These are phyloP conservation scores for Thraustochytrium sp. DNA, from an alignment of 352 stramenopile species.

Conservation along the genomic window DNA sequence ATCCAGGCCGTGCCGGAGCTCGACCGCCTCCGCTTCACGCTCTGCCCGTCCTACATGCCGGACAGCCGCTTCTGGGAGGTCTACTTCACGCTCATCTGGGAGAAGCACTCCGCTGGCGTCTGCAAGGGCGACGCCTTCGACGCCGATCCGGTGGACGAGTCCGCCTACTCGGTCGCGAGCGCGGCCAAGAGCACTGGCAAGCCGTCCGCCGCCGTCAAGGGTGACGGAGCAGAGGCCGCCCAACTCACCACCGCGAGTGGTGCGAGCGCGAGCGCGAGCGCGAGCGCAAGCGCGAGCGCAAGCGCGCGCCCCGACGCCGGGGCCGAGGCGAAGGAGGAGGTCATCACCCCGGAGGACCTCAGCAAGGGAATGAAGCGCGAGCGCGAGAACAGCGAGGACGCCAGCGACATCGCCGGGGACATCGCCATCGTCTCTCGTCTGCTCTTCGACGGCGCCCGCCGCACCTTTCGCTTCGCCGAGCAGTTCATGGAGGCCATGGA, in stretches of 20 bases:
- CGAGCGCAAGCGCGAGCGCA: neutral
- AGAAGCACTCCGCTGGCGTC: neutral
- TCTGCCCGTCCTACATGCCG: conserved; percentile 7
- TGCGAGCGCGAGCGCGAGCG: too few species aligned
- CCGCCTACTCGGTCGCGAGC: too few species aligned
- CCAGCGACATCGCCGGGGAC: neutral
- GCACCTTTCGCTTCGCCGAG: conserved; percentile 26
- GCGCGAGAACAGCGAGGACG: neutral
- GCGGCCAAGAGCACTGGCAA: too few species aligned
- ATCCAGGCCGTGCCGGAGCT: conserved; percentile 21
- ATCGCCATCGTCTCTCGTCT: conserved; percentile 25
- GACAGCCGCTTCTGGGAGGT: conserved; percentile 23
- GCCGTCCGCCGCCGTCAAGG: neutral
- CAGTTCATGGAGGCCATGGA: conserved; percentile 38
- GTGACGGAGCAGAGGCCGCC: neutral
- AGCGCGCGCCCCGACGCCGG: neutral
- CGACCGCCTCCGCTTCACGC: neutral
- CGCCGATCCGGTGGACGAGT: neutral
- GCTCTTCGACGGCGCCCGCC: neutral
- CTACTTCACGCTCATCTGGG: conserved; percentile 31
- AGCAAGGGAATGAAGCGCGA: conserved; percentile 32
- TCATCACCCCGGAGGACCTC: conserved; percentile 4
- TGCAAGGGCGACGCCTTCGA: neutral
- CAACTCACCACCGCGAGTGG: too few species aligned
- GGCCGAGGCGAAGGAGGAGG: neutral